A percentile compares a stretch with the other conserved stretches of the same genome.
phyloP scores from a whole-genome alignment of 169 alveolate species.

The Pseudocohnilembus persalinus region DNA sequence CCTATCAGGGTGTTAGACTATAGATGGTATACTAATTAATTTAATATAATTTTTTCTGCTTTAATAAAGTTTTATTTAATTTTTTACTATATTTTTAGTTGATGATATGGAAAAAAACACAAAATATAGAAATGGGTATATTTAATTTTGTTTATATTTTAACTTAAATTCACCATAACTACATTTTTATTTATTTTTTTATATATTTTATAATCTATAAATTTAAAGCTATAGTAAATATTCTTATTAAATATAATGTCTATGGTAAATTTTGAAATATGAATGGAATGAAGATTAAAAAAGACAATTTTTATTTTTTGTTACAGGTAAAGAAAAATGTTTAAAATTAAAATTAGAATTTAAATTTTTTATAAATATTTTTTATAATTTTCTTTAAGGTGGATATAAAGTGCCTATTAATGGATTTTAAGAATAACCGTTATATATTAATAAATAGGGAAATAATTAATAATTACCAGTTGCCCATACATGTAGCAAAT shows the following conservation, averaged over 20 bases:
- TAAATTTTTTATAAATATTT: too few relatives aligned
- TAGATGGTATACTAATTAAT: slow-evolving; percentile 70
- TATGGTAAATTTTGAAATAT: slow-evolving; percentile 91
- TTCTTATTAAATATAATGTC: slow-evolving; percentile 89
- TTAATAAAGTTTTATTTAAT: too few relatives aligned
- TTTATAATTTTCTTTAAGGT: background rate
- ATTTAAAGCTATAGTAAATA: slow-evolving; percentile 92
- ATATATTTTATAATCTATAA: too few relatives aligned
- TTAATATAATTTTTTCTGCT: too few relatives aligned
- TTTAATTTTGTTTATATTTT: too few relatives aligned
- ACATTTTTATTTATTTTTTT: too few relatives aligned
- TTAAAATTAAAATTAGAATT: background rate
- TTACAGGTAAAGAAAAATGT: background rate
- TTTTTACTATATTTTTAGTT: slow-evolving; percentile 29
- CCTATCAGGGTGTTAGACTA: slow-evolving; percentile 96
- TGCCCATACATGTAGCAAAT: slow-evolving; percentile 98
- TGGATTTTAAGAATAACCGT: slow-evolving; percentile 95
- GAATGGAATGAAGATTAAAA: slow-evolving; percentile 91
- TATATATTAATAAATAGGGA: slow-evolving; percentile 83
- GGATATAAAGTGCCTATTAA: slow-evolving; percentile 95
- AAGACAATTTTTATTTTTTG: slow-evolving; percentile 83
- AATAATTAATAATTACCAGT: slow-evolving; percentile 85
- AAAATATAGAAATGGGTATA: slow-evolving; percentile 90
- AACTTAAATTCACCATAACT: too few relatives aligned
- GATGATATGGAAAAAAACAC: slow-evolving; percentile 94